Evolutionary conservation across 2,329 filamentous ascomycete species (phyloP).

Genomic region (Calonectria leucothoes): DNA sequence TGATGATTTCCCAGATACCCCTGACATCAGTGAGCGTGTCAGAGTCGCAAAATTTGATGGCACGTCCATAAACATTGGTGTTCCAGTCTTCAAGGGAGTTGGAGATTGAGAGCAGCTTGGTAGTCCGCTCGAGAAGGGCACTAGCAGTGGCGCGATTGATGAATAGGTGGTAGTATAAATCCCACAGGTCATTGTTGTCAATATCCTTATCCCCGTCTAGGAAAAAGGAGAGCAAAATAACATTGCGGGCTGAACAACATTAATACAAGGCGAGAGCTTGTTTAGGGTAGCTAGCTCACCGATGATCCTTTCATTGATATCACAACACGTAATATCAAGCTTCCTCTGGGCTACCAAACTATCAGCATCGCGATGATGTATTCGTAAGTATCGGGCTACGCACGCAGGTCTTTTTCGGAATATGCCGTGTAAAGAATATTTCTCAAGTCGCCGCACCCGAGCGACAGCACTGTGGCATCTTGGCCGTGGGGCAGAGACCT

Average conservation of each 20-base stretch:
- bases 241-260: conserved; percentile 61
- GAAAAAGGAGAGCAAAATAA: conserved; percentile 63
- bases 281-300: conserved; percentile 50
- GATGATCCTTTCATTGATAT: conserved; percentile 60
- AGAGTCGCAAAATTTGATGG: conserved; percentile 61
- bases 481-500: conserved; percentile 59
- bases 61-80: conserved; percentile 53
- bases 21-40: conserved; percentile 56
- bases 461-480: conserved; percentile 62
- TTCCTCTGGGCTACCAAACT: conserved; percentile 48
- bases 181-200: conserved; percentile 55
- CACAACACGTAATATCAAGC: conserved; percentile 68
- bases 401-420: conserved; percentile 51
- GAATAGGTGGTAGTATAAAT: conserved; percentile 66
- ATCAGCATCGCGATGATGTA: conserved; percentile 35
- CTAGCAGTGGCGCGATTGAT: conserved; percentile 52
- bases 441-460: conserved; percentile 68
- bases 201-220: conserved; percentile 50
- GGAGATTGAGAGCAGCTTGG: conserved; percentile 55
- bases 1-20: conserved; percentile 50
- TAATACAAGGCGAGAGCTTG: neutral
- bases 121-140: conserved; percentile 54
- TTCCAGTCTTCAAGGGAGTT: conserved; percentile 57
- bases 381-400: conserved; percentile 23
- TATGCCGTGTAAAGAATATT: conserved; percentile 67